These are phyloP conservation scores for Quercus mongolica DNA, from an alignment of 306 rosid species.

Conservation along the genomic window DNA sequence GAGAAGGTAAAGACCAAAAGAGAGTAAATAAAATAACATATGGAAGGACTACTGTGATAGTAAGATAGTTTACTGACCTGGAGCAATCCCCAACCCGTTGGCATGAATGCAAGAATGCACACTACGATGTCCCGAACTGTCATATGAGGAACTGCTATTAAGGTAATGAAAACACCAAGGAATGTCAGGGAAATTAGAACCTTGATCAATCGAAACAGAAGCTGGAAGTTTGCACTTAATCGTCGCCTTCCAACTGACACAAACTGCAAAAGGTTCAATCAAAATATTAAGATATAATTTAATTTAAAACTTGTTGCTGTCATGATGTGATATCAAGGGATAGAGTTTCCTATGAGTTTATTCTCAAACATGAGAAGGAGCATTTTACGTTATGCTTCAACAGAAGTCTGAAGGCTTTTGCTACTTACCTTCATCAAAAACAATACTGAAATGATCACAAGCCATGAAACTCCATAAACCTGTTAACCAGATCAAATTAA, in stretches of 20 bases:
- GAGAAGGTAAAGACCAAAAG: background rate
- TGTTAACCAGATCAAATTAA: constrained; percentile 31
- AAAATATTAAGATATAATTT: background rate
- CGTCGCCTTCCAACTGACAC: constrained; percentile 75
- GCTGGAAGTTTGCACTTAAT: constrained; percentile 85
- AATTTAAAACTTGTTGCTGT: background rate
- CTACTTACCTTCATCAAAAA: constrained; percentile 71
- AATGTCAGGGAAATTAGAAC: constrained; percentile 62
- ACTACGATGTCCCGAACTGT: constrained; percentile 62
- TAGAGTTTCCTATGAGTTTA: background rate
- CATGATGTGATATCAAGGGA: background rate
- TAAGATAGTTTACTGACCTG: constrained; percentile 48
- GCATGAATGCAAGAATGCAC: constrained; percentile 84
- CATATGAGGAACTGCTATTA: constrained; percentile 62
- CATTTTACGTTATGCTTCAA: background rate
- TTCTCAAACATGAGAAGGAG: background rate
- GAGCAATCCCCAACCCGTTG: constrained; percentile 96
- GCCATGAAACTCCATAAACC: constrained; percentile 88
- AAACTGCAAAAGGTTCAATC: constrained; percentile 41
- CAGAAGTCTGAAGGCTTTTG: constrained; percentile 1
- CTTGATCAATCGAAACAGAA: constrained; percentile 66
- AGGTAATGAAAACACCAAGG: constrained; percentile 49
- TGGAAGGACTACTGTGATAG: background rate
- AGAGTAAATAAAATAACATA: constrained; percentile 1
- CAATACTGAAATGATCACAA: constrained; percentile 64